Base-by-base conservation (phyloP, 345 rosid genomes). In the Psidium guajava region DNA sequence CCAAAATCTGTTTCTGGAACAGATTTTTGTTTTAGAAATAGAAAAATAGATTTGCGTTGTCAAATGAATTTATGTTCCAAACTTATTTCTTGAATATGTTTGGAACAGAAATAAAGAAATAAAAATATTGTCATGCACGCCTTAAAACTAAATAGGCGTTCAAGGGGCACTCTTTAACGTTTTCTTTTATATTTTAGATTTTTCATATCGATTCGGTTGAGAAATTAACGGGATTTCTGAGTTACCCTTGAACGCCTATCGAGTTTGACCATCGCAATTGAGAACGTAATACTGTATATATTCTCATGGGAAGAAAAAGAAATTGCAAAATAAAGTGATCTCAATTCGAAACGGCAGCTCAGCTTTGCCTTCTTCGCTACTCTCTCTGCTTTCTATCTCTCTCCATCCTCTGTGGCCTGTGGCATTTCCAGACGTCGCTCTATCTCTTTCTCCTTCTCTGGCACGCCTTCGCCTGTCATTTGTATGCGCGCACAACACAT, bases 171-270 rank as follows among this genome's bases (percentile, higher is more conserved):
- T 0, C 6, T 18, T 32, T 32, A 32, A 32, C 6, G 0, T 5
- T 32, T 16, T 32, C 9, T 49, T 40, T 40, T 5, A 2, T 36
- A 2, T 36, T 10, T 18, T 18, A 1, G 8, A 32, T 16, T 3
- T 20, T 69, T 69, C 47, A 32, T 32, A 18, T 22, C 6, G 10
- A 32, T 4, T 16, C 32, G 2, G 44, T 8, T 18, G 32, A 16
- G 18, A 42, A 28, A 18, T 0, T 69, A 4, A 0, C 0, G 12
- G 12, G 6, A 27, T 28, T 61, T 61, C 2, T 1, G 2, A 21
- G 22, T 22, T 10, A 54, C 36, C n/a, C n/a, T n/a, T n/a, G n/a
- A n/a, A n/a, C n/a, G n/a, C n/a, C n/a, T n/a, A n/a, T n/a, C n/a
- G n/a, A n/a, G n/a, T n/a, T 6, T 21, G 11, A 11, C 3, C 2